A percentile compares a stretch with the other conserved stretches of the same genome.
These are phyloP conservation scores for Plantago ovata DNA, from an alignment of 257 asterid genomes.

Conservation along the genomic window DNA sequence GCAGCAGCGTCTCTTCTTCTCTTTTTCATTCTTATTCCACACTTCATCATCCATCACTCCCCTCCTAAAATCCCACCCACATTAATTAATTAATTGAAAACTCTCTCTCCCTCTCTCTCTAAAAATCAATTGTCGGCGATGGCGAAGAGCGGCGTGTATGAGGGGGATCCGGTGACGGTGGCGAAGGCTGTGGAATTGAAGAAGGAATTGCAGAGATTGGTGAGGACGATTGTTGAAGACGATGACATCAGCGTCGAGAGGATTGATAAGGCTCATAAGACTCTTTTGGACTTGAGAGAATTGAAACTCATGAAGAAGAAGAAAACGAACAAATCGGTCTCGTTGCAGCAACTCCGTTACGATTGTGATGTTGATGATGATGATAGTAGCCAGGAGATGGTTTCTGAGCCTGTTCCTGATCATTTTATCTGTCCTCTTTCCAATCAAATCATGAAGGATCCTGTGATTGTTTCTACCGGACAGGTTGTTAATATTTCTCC, in stretches of 20 bases:
- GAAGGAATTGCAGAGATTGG: conserved; percentile 62
- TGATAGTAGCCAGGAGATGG: background rate
- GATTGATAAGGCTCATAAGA: conserved; percentile 58
- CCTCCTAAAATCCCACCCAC: conserved; percentile 10
- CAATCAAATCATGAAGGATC: conserved; percentile 80
- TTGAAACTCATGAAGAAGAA: conserved; percentile 50
- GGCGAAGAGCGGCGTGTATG: conserved; percentile 78
- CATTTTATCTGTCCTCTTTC: conserved; percentile 88
- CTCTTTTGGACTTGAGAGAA: conserved; percentile 52
- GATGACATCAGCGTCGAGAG: conserved; percentile 53
- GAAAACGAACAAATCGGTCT: too few relatives aligned
- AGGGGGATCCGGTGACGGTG: conserved; percentile 47
- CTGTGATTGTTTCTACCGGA: conserved; percentile 78
- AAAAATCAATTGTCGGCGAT: conserved; percentile 26
- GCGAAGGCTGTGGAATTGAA: conserved; percentile 57
- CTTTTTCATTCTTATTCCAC: conserved; percentile 34
- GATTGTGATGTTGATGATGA: background rate
- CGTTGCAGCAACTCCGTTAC: conserved; percentile 25
- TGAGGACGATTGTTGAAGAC: conserved; percentile 57
- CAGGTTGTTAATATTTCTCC: conserved; percentile 40
- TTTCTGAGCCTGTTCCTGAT: conserved; percentile 52
- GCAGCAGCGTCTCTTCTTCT: background rate
- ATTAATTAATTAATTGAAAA: background rate
- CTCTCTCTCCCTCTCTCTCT: background rate
- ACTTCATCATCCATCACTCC: too few relatives aligned